Evolutionary conservation across 805 yeast species (phyloP).

Genomic region (Starmerella lactis-condensi): DNA sequence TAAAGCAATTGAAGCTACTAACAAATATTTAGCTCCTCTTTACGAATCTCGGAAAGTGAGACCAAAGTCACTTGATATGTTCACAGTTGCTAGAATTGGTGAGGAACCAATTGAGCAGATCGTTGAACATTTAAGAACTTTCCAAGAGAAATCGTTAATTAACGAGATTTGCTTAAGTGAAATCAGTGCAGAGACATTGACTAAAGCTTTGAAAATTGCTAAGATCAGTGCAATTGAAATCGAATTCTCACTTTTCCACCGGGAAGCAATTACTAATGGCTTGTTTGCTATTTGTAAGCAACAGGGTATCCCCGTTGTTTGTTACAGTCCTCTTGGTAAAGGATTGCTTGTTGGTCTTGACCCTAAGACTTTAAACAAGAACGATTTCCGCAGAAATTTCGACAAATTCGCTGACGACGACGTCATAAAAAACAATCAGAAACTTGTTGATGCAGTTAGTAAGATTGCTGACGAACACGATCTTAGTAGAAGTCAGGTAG

Average conservation of each 20-base stretch:
- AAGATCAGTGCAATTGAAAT: slow-evolving; percentile 56
- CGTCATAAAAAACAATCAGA: slow-evolving; percentile 35
- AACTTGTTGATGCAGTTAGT: slow-evolving; percentile 32
- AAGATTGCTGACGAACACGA: slow-evolving; percentile 31
- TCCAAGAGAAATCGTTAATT: slow-evolving; percentile 1
- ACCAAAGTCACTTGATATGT: slow-evolving; percentile 30
- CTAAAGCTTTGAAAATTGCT: slow-evolving; percentile 34
- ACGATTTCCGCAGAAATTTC: slow-evolving; percentile 33
- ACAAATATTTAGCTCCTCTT: slow-evolving; percentile 13
- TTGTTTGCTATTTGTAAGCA: slow-evolving; percentile 41
- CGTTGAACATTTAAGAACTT: slow-evolving; percentile 32
- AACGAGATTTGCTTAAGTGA: slow-evolving; percentile 60
- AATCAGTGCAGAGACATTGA: slow-evolving; percentile 42
- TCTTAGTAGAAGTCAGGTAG: slow-evolving; percentile 44
- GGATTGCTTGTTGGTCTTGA: slow-evolving; percentile 55
- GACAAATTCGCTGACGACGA: slow-evolving; percentile 42
- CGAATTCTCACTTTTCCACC: slow-evolving; percentile 57
- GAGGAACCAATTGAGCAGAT: slow-evolving; percentile 39
- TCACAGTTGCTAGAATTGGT: slow-evolving; percentile 55
- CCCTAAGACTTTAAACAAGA: slow-evolving; percentile 32
- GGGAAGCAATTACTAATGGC: slow-evolving; percentile 45
- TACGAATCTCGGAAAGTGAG: slow-evolving; percentile 12
- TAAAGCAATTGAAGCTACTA: slow-evolving; percentile 31
- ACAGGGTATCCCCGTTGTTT: slow-evolving; percentile 44
- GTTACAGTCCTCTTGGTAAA: slow-evolving; percentile 70